Conservation (phyloP, 768 basidiomycete species). For the Russula foetens region DNA sequence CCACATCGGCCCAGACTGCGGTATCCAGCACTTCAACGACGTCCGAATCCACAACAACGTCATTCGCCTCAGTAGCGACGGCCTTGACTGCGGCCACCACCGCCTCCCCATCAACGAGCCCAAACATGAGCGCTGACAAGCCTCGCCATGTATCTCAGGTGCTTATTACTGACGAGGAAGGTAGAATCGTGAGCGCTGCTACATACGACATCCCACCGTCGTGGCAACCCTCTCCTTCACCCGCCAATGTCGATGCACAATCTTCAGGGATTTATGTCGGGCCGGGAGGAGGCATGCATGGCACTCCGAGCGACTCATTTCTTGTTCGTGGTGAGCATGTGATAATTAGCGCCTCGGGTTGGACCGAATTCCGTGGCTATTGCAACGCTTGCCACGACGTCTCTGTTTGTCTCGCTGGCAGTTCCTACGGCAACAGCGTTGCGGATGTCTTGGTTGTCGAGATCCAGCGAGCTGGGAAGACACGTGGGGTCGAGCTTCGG, state of each 20-base stretch:
- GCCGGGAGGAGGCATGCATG: not conserved
- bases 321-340: slow-evolving; percentile 3
- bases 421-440: not conserved
- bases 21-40: slow-evolving; percentile 2
- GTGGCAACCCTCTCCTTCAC: not conserved
- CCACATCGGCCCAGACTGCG: slow-evolving; percentile 3
- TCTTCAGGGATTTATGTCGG: not conserved
- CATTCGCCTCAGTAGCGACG: slow-evolving; percentile 7
- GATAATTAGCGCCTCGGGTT: slow-evolving; percentile 2
- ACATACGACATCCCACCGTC: not conserved
- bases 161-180: slow-evolving; percentile 6
- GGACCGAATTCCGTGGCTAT: slow-evolving; percentile 1
- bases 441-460: slow-evolving; percentile 7
- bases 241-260: not conserved
- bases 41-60: slow-evolving; percentile 9
- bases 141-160: not conserved
- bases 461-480: not conserved
- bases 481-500: slow-evolving; percentile 5
- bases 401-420: slow-evolving; percentile 5
- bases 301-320: not conserved
- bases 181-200: not conserved
- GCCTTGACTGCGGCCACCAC: slow-evolving; percentile 10
- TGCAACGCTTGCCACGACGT: not conserved
- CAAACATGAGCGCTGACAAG: not conserved
- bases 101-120: slow-evolving; percentile 6